phyloP scores from a whole-genome alignment of 257 asterid species.

The Nyctanthes arbortristis region DNA sequence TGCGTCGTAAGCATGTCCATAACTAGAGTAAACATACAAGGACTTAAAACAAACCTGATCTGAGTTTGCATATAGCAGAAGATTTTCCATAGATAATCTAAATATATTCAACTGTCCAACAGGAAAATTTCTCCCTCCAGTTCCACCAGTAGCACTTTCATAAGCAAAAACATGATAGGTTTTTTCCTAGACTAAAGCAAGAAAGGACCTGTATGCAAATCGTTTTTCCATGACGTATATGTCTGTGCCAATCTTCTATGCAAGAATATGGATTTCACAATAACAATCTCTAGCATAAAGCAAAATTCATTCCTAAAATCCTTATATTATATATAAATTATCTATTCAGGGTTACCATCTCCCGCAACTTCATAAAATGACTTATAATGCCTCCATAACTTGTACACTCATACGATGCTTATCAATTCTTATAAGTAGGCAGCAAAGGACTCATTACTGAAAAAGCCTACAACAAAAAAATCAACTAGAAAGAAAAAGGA shows the following conservation, averaged over 20 bases:
- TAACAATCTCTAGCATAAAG: neutral
- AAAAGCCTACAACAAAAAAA: neutral
- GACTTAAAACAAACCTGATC: neutral
- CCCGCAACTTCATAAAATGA: slow-evolving; percentile 1
- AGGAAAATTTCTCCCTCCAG: neutral
- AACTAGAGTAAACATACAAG: neutral
- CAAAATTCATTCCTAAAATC: neutral
- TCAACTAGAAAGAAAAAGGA: slow-evolving; percentile 15
- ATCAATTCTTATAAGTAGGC: neutral
- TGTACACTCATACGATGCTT: neutral
- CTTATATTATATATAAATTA: neutral
- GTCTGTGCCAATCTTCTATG: neutral
- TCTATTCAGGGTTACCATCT: neutral
- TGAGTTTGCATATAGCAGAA: neutral
- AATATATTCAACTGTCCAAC: neutral
- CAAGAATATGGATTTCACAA: neutral
- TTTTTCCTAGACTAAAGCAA: neutral
- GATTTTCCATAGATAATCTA: neutral
- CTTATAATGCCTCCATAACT: neutral
- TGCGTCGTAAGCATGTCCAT: too few relatives aligned
- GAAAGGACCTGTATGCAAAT: neutral
- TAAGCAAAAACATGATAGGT: neutral
- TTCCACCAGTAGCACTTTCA: neutral
- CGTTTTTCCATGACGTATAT: neutral
- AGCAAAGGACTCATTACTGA: neutral